phyloP scores from a whole-genome alignment of 306 rosid genomes.

The Rosa lucieae region DNA sequence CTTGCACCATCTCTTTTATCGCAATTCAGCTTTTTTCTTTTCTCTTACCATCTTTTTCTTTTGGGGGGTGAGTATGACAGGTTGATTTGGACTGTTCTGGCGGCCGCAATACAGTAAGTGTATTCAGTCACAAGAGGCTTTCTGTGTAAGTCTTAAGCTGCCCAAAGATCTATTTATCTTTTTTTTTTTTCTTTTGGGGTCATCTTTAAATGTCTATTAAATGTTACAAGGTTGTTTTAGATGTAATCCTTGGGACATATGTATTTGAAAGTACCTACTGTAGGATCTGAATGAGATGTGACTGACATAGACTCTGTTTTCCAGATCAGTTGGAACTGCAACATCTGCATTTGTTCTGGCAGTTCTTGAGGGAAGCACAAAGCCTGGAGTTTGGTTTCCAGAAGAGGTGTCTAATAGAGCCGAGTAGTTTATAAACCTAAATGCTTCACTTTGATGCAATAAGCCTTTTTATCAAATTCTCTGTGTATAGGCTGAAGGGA shows the following conservation, averaged over 20 bases:
- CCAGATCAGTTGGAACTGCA: slow-evolving; percentile 75
- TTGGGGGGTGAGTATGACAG: slow-evolving; percentile 31
- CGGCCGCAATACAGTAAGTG: slow-evolving; percentile 67
- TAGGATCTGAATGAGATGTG: slow-evolving; percentile 13
- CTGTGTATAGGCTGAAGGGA: slow-evolving; percentile 65
- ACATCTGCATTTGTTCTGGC: slow-evolving; percentile 88
- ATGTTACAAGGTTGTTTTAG: neutral
- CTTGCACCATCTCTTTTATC: neutral
- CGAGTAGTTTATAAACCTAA: neutral
- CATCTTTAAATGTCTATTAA: neutral
- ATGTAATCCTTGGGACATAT: neutral
- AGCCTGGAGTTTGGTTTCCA: slow-evolving; percentile 97
- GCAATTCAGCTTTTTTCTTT: neutral
- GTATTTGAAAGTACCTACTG: neutral
- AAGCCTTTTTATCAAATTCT: slow-evolving; percentile 22
- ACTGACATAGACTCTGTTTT: slow-evolving; percentile 22
- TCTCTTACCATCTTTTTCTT: slow-evolving; percentile 4
- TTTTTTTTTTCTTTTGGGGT: neutral
- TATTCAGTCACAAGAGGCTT: slow-evolving; percentile 76
- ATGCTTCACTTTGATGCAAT: slow-evolving; percentile 18
- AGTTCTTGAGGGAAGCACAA: slow-evolving; percentile 85
- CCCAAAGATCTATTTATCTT: neutral
- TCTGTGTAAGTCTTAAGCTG: slow-evolving; percentile 51
- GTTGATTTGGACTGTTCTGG: slow-evolving; percentile 86
- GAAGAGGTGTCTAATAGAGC: slow-evolving; percentile 66